Evolutionary conservation across 75 land plant species (phyloP).

Genomic region (Picea glauca): DNA sequence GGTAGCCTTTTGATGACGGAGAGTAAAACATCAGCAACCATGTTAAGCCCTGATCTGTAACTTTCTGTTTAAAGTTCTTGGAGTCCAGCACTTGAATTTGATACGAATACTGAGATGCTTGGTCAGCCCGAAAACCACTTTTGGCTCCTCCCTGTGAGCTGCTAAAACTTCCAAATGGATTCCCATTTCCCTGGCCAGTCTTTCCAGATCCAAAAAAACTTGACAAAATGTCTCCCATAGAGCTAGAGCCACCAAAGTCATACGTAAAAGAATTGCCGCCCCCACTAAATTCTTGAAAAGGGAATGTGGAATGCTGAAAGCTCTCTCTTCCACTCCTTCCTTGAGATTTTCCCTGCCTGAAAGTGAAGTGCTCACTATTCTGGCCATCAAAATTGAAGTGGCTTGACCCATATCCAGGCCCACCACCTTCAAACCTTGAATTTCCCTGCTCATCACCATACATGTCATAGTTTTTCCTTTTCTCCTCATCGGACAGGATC

Average conservation of each 20-base stretch:
- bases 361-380: conserved; percentile 27
- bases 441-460: conserved; percentile 86
- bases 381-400: conserved; percentile 48
- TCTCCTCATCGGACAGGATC: conserved; percentile 83
- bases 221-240: conserved; percentile 59
- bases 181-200: conserved; percentile 14
- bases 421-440: conserved; percentile 48
- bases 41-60: conserved; percentile 52
- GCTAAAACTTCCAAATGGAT: conserved; percentile 30
- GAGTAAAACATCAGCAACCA: conserved; percentile 68
- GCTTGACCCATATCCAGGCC: conserved; percentile 38
- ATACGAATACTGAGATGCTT: conserved; percentile 7
- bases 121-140: neutral
- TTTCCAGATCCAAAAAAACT: conserved; percentile 54
- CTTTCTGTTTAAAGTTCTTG: conserved; percentile 49
- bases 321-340: conserved; percentile 36
- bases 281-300: conserved; percentile 38
- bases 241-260: conserved; percentile 19
- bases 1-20: conserved; percentile 25
- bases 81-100: conserved; percentile 24
- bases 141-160: conserved; percentile 25
- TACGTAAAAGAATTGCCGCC: conserved; percentile 34
- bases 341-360: conserved; percentile 42
- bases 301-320: conserved; percentile 45
- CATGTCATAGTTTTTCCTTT: conserved; percentile 89